Percentiles rank a stretch among this genome's conserved stretches.
phyloP scores from a whole-genome alignment of 2,329 filamentous ascomycete genomes.

The Coniochaeta hoffmannii region DNA sequence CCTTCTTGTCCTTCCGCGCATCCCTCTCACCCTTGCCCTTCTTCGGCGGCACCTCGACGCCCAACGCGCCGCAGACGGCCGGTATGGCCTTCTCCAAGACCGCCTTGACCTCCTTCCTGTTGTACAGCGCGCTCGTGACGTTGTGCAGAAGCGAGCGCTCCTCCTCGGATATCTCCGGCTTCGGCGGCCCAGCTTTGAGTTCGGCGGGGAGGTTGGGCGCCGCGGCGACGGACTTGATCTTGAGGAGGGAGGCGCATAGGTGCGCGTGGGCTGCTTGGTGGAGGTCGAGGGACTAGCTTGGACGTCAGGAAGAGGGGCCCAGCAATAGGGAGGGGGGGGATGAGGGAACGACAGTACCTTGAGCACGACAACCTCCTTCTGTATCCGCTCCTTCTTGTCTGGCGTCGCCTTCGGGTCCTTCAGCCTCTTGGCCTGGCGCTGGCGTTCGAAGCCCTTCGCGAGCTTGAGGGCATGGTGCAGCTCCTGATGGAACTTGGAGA shows the following conservation, averaged over 20 bases:
- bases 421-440: slow-evolving; percentile 60
- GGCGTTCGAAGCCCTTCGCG: slow-evolving; percentile 70
- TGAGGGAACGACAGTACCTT: slow-evolving; percentile 35
- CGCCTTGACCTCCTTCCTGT: slow-evolving; percentile 41
- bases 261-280: slow-evolving; percentile 50
- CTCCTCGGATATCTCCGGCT: slow-evolving; percentile 43
- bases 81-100: slow-evolving; percentile 40
- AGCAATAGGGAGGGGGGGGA: not conserved
- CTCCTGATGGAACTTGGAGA: slow-evolving; percentile 50
- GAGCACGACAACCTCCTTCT: slow-evolving; percentile 50
- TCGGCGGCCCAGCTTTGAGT: slow-evolving; percentile 38
- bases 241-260: slow-evolving; percentile 46
- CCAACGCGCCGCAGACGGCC: slow-evolving; percentile 40
- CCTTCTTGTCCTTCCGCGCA: slow-evolving; percentile 22
- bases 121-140: slow-evolving; percentile 51
- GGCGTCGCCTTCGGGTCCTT: slow-evolving; percentile 35
- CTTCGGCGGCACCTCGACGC: slow-evolving; percentile 40
- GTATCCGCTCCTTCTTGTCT: slow-evolving; percentile 51
- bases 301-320: slow-evolving; percentile 4
- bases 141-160: slow-evolving; percentile 46
- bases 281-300: slow-evolving; percentile 44
- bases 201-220: slow-evolving; percentile 41
- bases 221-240: slow-evolving; percentile 44
- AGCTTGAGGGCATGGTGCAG: slow-evolving; percentile 62
- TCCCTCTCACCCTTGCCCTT: slow-evolving; percentile 25